Conservation (phyloP, 768 basidiomycete genomes). For the Cyclocybe aegerita region DNA sequence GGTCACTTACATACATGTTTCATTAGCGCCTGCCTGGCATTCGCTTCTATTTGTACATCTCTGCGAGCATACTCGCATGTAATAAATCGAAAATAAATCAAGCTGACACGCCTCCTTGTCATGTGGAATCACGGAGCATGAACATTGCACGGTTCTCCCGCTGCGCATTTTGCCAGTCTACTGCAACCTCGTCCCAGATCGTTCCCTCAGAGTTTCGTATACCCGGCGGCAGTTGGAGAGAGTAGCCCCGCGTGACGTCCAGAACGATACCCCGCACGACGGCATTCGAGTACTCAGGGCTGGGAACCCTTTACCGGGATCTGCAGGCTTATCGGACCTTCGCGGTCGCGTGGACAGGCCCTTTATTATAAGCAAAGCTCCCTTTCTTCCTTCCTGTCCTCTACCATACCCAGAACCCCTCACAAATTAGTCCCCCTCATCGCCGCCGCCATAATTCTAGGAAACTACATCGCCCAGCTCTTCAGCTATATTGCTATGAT, state of each 20-base stretch:
- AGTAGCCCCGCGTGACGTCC: conserved; percentile 10
- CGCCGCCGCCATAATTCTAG: conserved; percentile 12
- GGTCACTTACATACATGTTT: no score
- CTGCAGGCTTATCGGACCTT: conserved; percentile 23
- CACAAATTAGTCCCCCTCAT: conserved; percentile 2
- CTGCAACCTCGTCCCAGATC: no score
- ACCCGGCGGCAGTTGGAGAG: neutral
- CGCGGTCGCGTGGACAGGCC: conserved; percentile 19
- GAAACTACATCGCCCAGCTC: conserved; percentile 8
- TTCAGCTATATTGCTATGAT: conserved; percentile 34
- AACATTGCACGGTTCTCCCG: no score
- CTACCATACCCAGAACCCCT: conserved; percentile 3
- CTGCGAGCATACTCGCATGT: no score
- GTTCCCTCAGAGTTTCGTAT: no score
- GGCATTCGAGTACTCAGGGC: conserved; percentile 3
- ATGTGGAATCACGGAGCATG: no score
- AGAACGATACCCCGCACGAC: neutral
- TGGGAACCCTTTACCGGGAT: conserved; percentile 5
- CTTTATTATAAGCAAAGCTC: conserved; percentile 17
- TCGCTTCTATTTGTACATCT: no score
- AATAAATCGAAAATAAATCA: no score
- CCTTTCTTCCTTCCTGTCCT: conserved; percentile 4
- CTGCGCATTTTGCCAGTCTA: no score
- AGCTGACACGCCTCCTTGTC: no score
- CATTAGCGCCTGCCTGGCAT: no score